Evolutionary conservation across 2,329 filamentous ascomycete species (phyloP).

Genomic region (Hypoxylon sp.): DNA sequence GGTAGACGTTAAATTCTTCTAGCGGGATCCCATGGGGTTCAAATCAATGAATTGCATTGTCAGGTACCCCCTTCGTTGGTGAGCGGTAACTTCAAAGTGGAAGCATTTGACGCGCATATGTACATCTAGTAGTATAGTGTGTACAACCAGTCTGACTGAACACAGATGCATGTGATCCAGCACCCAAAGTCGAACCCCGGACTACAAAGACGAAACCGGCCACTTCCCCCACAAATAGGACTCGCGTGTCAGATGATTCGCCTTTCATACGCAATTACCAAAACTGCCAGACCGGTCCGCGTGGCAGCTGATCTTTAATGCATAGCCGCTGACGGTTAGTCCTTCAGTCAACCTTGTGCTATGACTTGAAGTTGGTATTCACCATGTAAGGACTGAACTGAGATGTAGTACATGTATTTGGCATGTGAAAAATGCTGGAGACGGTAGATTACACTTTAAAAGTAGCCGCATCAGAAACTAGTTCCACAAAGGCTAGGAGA

Average conservation of each 20-base stretch:
- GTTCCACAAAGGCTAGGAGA: constrained; percentile 12
- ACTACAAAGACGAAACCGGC: constrained; percentile 37
- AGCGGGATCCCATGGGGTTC: constrained; percentile 35
- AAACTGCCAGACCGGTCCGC: constrained; percentile 15
- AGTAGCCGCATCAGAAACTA: constrained; percentile 30
- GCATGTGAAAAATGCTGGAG: constrained; percentile 41
- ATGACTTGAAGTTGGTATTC: not conserved
- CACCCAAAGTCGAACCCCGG: constrained; percentile 25
- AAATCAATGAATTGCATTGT: constrained; percentile 16
- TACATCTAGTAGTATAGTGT: not conserved
- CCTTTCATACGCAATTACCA: constrained; percentile 23
- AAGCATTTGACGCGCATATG: constrained; percentile 19
- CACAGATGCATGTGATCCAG: constrained; percentile 40
- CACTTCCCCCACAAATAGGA: constrained; percentile 33
- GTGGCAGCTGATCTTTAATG: constrained; percentile 40
- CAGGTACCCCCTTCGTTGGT: constrained; percentile 23
- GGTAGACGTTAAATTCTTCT: constrained; percentile 19
- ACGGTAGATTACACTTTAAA: constrained; percentile 1
- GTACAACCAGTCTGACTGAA: not conserved
- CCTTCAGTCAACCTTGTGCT: constrained; percentile 7
- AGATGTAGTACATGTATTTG: constrained; percentile 19
- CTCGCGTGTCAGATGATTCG: constrained; percentile 43
- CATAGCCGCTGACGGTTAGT: constrained; percentile 21
- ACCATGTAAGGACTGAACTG: not conserved
- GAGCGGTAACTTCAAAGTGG: not conserved